These are phyloP conservation scores for Mycosphaerelloides madeirae DNA, from an alignment of 2,329 filamentous ascomycete genomes.

Conservation along the genomic window DNA sequence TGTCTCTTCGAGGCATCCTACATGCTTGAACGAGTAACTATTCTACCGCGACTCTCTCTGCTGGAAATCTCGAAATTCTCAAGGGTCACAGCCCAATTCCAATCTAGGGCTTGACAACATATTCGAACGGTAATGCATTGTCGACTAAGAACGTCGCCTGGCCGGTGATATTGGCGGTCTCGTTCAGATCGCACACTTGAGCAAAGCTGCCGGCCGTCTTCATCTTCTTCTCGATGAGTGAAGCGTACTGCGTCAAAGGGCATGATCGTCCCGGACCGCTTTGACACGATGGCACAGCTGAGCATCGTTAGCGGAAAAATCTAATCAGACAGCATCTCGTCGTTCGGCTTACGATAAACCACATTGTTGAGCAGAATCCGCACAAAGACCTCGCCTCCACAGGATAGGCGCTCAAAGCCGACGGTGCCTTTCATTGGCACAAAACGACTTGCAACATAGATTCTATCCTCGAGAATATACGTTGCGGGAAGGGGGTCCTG, in stretches of 20 bases:
- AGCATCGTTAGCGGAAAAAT: too few species aligned
- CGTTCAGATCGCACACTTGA: slow-evolving; percentile 12
- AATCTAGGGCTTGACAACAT: not conserved
- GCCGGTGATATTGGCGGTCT: slow-evolving; percentile 12
- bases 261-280: slow-evolving; percentile 46
- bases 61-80: too few species aligned
- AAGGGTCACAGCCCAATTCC: too few species aligned
- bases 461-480: slow-evolving; percentile 36
- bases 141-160: slow-evolving; percentile 16
- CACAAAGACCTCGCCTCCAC: too few species aligned
- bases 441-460: slow-evolving; percentile 54
- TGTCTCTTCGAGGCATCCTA: too few species aligned
- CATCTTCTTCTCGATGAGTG: slow-evolving; percentile 13
- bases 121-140: slow-evolving; percentile 10
- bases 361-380: too few species aligned
- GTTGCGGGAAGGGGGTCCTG: slow-evolving; percentile 48
- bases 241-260: slow-evolving; percentile 36
- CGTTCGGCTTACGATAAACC: too few species aligned
- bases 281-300: slow-evolving; percentile 47
- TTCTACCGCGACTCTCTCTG: too few species aligned
- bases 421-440: slow-evolving; percentile 62
- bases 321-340: too few species aligned
- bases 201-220: slow-evolving; percentile 13
- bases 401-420: slow-evolving; percentile 60
- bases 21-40: too few species aligned